Percentiles rank a stretch among this genome's conserved stretches.
These are phyloP conservation scores for Amniculicola lignicola DNA, from an alignment of 495 filamentous ascomycete species.

Conservation along the genomic window DNA sequence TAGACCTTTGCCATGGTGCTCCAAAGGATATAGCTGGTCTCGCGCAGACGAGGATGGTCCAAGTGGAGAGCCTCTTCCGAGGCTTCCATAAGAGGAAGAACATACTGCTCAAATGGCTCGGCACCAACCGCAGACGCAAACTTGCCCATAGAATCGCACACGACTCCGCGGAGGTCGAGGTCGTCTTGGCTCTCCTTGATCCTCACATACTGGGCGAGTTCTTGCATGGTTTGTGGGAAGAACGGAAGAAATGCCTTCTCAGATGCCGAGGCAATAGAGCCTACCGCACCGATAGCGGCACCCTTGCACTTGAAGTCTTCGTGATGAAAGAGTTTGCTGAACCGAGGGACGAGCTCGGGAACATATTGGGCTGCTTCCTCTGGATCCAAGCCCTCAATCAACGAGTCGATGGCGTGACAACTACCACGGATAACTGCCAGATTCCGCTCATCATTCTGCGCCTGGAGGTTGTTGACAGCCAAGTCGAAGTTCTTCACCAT, in stretches of 20 bases:
- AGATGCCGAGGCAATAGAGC: constrained; percentile 80
- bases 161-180: constrained; percentile 81
- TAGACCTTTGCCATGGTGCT: constrained; percentile 92
- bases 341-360: constrained; percentile 72
- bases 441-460: constrained; percentile 56
- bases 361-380: constrained; percentile 80
- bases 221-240: constrained; percentile 83
- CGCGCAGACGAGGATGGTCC: constrained; percentile 81
- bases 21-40: constrained; percentile 97
- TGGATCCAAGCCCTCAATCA: constrained; percentile 84
- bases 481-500: constrained; percentile 85
- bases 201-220: constrained; percentile 74
- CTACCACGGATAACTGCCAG: constrained; percentile 82
- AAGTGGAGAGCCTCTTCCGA: constrained; percentile 90
- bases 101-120: constrained; percentile 83
- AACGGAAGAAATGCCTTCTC: constrained; percentile 82
- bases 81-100: constrained; percentile 80
- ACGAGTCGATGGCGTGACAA: constrained; percentile 85
- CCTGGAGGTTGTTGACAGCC: constrained; percentile 54
- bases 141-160: constrained; percentile 87
- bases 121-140: constrained; percentile 87
- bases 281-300: constrained; percentile 81
- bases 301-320: constrained; percentile 86
- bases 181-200: constrained; percentile 89
- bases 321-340: constrained; percentile 75